Percentiles rank a stretch among this genome's conserved stretches.
Evolutionary conservation across 768 basidiomycete species (phyloP).

Genomic region (Amanita pallidorosea): DNA sequence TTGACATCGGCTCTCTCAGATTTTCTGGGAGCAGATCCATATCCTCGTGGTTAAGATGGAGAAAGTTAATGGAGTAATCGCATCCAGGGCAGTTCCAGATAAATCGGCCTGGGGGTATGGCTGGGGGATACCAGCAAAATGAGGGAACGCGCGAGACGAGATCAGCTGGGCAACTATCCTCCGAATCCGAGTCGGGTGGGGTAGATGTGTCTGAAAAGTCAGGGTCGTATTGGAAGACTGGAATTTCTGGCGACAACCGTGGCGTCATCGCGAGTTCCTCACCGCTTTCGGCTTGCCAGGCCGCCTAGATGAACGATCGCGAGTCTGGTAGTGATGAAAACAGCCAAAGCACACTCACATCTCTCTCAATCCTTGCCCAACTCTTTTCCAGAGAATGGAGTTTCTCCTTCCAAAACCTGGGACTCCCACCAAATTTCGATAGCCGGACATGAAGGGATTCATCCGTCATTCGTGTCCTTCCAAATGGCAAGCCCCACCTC

Average conservation of each 20-base stretch:
- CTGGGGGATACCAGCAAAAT: conserved; percentile 24
- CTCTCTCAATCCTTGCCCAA: neutral
- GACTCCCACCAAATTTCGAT: neutral
- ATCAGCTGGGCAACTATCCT: conserved; percentile 15
- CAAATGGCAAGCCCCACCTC: conserved; percentile 23
- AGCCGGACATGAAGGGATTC: conserved; percentile 6
- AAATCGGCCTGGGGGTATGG: conserved; percentile 29
- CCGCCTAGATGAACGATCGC: neutral
- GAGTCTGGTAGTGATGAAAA: neutral
- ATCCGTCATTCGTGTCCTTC: conserved; percentile 5
- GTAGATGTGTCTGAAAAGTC: conserved; percentile 50
- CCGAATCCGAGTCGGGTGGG: conserved; percentile 27
- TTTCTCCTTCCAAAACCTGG: neutral
- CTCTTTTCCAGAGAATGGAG: neutral
- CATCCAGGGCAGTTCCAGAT: conserved; percentile 49
- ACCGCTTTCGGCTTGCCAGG: neutral
- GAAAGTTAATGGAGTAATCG: conserved; percentile 33
- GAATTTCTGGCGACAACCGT: neutral
- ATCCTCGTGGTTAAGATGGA: conserved; percentile 26
- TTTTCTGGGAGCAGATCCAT: conserved; percentile 13
- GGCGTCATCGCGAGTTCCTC: neutral
- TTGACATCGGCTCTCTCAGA: conserved; percentile 13
- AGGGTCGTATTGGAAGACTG: conserved; percentile 31
- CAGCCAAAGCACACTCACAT: neutral
- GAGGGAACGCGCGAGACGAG: conserved; percentile 22